A percentile compares a stretch with the other conserved stretches of the same genome.
phyloP scores from a whole-genome alignment of 306 rosid genomes.

The Cercis canadensis region DNA sequence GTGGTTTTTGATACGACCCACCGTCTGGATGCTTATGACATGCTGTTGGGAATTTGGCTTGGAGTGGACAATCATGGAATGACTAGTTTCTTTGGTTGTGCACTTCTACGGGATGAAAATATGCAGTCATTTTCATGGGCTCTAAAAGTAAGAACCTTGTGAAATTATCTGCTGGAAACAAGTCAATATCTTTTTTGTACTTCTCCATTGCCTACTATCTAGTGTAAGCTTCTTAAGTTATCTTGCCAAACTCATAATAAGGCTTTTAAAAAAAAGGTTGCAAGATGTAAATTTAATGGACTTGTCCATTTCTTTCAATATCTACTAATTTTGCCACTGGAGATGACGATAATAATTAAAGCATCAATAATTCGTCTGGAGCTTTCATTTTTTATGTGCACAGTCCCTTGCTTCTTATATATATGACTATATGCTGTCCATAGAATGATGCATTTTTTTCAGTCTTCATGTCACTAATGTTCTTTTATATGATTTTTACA shows the following conservation, averaged over 20 bases:
- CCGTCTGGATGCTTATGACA: conserved; percentile 77
- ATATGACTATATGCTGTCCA: conserved; percentile 2
- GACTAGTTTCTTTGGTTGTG: conserved; percentile 79
- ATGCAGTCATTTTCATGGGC: conserved; percentile 78
- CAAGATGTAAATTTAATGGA: conserved; percentile 4
- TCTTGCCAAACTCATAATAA: background rate
- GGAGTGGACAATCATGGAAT: conserved; percentile 88
- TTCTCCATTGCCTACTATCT: conserved; percentile 32
- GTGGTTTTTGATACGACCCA: conserved; percentile 79
- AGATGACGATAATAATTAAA: conserved; percentile 8
- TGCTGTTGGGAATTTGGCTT: conserved; percentile 87
- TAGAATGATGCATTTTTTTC: conserved; percentile 25
- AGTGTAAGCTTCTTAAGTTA: conserved; percentile 30
- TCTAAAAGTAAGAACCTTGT: conserved; percentile 58
- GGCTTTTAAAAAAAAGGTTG: conserved; percentile 17
- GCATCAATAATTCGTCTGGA: background rate
- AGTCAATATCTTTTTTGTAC: conserved; percentile 1
- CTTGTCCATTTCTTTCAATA: conserved; percentile 18
- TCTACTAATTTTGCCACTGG: conserved; percentile 1
- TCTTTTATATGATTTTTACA: conserved; percentile 29
- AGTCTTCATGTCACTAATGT: background rate
- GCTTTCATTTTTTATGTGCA: conserved; percentile 18
- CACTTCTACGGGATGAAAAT: conserved; percentile 76
- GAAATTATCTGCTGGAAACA: conserved; percentile 23
- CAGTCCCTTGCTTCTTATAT: conserved; percentile 5